Conservation (phyloP, 2,329 filamentous ascomycete species). For the Rhynchosporium secalis region DNA sequence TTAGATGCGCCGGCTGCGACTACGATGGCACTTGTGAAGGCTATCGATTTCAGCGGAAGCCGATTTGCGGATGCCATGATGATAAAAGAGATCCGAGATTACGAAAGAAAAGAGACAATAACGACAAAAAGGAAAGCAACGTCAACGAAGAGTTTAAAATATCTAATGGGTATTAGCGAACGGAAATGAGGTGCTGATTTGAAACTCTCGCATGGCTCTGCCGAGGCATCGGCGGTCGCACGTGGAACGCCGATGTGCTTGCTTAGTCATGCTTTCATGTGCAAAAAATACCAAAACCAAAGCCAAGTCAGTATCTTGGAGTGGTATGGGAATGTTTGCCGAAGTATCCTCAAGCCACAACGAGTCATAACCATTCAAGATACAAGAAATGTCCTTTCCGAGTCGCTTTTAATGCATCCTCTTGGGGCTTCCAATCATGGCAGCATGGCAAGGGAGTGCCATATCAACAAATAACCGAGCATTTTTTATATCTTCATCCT, state of each 20-base stretch:
- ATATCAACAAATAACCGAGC: no score
- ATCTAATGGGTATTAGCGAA: not conserved
- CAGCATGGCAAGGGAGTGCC: no score
- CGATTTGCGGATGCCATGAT: slow-evolving; percentile 38
- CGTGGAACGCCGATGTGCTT: slow-evolving; percentile 1
- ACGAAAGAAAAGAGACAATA: not conserved
- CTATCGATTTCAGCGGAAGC: slow-evolving; percentile 36
- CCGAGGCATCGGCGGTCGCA: slow-evolving; percentile 13
- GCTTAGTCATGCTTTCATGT: slow-evolving; percentile 10
- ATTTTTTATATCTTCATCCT: no score
- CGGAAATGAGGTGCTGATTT: not conserved
- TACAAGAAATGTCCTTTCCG: no score
- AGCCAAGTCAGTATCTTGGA: no score
- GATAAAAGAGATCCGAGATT: slow-evolving; percentile 8
- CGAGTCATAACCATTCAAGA: no score
- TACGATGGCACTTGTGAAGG: slow-evolving; percentile 29
- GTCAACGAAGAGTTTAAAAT: slow-evolving; percentile 5
- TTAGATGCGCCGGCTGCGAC: slow-evolving; percentile 30
- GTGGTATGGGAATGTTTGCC: no score
- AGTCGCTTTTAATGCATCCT: no score
- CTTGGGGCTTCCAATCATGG: no score
- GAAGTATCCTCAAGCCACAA: no score
- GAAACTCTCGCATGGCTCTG: not conserved
- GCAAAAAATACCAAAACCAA: not conserved
- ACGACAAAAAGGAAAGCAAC: not conserved